These are phyloP conservation scores for Dothistroma septosporum DNA, from an alignment of 2,329 filamentous ascomycete species.

Conservation along the genomic window DNA sequence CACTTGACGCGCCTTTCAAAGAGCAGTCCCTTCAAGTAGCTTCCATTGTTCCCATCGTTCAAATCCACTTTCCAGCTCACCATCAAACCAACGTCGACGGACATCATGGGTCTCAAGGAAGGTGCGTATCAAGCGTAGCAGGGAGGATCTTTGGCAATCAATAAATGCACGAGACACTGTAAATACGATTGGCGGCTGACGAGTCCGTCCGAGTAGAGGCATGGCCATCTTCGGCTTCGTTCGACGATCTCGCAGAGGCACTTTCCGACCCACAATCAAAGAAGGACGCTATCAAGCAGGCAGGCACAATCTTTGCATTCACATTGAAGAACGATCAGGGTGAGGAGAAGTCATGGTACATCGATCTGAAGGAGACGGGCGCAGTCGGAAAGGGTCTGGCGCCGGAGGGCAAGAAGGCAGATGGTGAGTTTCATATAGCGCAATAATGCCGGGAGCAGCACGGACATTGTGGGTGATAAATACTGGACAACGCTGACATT, in stretches of 20 bases:
- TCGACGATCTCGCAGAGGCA: constrained; percentile 76
- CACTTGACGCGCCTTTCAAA: neutral
- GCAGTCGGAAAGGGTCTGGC: constrained; percentile 70
- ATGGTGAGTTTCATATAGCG: constrained; percentile 55
- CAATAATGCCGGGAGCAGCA: neutral
- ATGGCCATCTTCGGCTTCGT: constrained; percentile 86
- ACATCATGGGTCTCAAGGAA: constrained; percentile 66
- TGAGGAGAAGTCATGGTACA: constrained; percentile 82
- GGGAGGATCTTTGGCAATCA: neutral
- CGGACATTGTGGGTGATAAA: neutral
- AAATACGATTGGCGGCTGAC: neutral
- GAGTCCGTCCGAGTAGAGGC: constrained; percentile 37
- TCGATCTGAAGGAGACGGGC: constrained; percentile 90
- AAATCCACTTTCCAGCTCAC: neutral
- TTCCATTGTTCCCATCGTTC: constrained; percentile 4
- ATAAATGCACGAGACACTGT: neutral
- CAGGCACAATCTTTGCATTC: constrained; percentile 83
- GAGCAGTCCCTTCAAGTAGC: neutral
- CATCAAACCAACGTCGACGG: neutral
- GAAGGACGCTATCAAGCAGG: constrained; percentile 86
- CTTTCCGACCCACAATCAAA: constrained; percentile 67
- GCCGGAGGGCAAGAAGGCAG: constrained; percentile 69
- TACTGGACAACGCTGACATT: constrained; percentile 6
- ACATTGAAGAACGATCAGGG: constrained; percentile 82
- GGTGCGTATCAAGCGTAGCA: constrained; percentile 45